Conservation (phyloP, 2,329 filamentous ascomycete species). For the Neofusicoccum ribis region DNA sequence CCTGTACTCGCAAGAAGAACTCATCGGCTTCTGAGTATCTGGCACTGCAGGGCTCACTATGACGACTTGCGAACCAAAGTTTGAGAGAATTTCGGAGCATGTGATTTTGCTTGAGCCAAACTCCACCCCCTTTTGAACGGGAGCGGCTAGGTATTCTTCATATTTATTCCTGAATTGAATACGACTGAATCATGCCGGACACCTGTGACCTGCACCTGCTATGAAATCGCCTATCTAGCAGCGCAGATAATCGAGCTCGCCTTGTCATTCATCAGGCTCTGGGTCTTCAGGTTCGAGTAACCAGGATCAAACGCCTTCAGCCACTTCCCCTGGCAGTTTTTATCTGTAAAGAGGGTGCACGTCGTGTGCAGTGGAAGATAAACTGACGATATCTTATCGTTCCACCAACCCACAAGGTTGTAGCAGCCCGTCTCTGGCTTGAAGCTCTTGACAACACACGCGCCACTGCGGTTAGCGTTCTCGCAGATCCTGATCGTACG, state of each 20-base stretch:
- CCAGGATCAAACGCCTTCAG: slow-evolving; percentile 1
- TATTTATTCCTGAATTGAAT: background rate
- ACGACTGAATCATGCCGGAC: background rate
- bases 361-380: background rate
- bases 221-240: background rate
- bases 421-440: background rate
- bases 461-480: background rate
- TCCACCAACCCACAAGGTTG: background rate
- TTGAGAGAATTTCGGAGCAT: background rate
- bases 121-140: background rate
- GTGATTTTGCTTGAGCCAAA: background rate
- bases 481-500: background rate
- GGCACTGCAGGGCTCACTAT: too few species aligned
- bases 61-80: too few species aligned
- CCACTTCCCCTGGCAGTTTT: background rate
- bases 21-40: too few species aligned
- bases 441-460: background rate
- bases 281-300: background rate
- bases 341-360: background rate
- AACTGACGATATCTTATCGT: background rate
- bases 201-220: background rate
- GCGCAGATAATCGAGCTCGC: background rate
- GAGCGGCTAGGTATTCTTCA: background rate
- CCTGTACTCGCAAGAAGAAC: background rate
- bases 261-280: background rate